These are phyloP conservation scores for Agarophyton chilense DNA, from an alignment of 23 red algal genomes.

Conservation along the genomic window DNA sequence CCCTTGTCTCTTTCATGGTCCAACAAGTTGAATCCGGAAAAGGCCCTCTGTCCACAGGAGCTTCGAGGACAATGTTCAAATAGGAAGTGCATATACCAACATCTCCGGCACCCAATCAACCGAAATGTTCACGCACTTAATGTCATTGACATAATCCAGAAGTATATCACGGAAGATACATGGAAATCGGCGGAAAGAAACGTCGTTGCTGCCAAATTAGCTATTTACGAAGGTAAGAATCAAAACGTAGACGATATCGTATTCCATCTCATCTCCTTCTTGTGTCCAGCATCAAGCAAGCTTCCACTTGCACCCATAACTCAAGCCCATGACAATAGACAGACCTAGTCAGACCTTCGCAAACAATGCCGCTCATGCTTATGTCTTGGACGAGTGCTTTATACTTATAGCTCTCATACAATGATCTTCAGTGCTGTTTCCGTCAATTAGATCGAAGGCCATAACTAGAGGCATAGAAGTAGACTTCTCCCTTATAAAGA, in stretches of 20 bases:
- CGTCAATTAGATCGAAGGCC: constrained; percentile 7
- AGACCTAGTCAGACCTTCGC: neutral
- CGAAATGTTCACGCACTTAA: constrained; percentile 20
- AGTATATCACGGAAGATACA: constrained; percentile 12
- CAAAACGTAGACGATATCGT: constrained; percentile 48
- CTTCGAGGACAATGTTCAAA: constrained; percentile 36
- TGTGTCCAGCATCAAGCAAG: constrained; percentile 39
- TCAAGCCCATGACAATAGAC: constrained; percentile 13
- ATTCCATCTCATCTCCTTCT: constrained; percentile 24
- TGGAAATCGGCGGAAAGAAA: constrained; percentile 36
- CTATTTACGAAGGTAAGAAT: constrained; percentile 67
- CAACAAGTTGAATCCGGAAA: constrained; percentile 27
- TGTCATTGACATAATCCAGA: constrained; percentile 39
- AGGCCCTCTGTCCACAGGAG: constrained; percentile 55
- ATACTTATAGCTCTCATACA: neutral
- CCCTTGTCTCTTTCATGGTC: constrained; percentile 44
- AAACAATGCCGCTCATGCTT: neutral
- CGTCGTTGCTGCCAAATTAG: constrained; percentile 47
- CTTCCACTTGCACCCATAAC: constrained; percentile 3
- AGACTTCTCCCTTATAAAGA: neutral
- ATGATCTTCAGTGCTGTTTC: neutral
- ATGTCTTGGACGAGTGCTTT: neutral
- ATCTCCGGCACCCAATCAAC: constrained; percentile 26
- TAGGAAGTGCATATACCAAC: constrained; percentile 45
- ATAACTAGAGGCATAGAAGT: neutral